Evolutionary conservation across 148 eudicot genomes (phyloP).

Genomic region (Polygonum aviculare): DNA sequence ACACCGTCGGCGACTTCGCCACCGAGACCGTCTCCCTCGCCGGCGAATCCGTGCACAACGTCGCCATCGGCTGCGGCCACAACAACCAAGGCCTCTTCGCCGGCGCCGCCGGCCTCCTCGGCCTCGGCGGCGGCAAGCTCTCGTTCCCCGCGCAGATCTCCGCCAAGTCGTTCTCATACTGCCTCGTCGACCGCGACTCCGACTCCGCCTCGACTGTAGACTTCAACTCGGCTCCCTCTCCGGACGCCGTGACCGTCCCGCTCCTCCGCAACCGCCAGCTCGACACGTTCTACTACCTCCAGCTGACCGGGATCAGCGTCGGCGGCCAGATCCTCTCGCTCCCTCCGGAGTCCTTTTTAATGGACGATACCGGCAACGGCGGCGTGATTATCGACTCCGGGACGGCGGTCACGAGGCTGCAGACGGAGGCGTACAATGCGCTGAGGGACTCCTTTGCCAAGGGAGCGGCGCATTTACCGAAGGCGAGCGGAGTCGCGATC

Average conservation of each 20-base stretch:
- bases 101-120: slow-evolving; percentile 53
- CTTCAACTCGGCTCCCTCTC: slow-evolving; percentile 24
- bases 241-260: slow-evolving; percentile 25
- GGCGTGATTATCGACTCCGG: slow-evolving; percentile 45
- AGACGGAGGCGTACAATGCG: slow-evolving; percentile 22
- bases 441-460: slow-evolving; percentile 28
- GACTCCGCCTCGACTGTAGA: slow-evolving; percentile 33
- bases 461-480: slow-evolving; percentile 14
- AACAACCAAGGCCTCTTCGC: slow-evolving; percentile 48
- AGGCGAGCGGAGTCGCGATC: slow-evolving; percentile 18
- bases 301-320: slow-evolving; percentile 30
- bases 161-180: slow-evolving; percentile 40
- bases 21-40: slow-evolving; percentile 21
- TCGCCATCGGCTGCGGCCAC: slow-evolving; percentile 62
- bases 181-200: slow-evolving; percentile 38
- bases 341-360: slow-evolving; percentile 17
- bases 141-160: slow-evolving; percentile 30
- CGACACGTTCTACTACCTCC: slow-evolving; percentile 27
- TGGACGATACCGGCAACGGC: slow-evolving; percentile 28
- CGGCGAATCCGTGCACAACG: slow-evolving; percentile 20
- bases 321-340: slow-evolving; percentile 24
- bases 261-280: slow-evolving; percentile 20
- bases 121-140: slow-evolving; percentile 41
- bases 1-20: slow-evolving; percentile 15
- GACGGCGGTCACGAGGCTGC: slow-evolving; percentile 37